Conservation (phyloP, 2,329 filamentous ascomycete genomes). For the Cryphonectria nitschkei region DNA sequence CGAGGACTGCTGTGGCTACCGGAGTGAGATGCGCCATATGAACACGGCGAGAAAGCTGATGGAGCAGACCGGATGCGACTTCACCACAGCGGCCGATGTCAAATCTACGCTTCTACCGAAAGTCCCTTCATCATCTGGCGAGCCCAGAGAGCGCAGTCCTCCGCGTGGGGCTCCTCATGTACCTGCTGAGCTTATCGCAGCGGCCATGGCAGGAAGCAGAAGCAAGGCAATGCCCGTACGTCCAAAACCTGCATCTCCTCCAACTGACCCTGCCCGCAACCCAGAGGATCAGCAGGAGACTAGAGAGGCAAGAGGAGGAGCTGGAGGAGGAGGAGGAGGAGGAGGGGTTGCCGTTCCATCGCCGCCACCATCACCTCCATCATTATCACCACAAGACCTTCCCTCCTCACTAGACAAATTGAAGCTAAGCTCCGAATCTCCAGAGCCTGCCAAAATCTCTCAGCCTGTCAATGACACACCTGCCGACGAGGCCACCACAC, state of each 20-base stretch:
- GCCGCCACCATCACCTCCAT: conserved; percentile 1
- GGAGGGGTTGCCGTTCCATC: conserved; percentile 16
- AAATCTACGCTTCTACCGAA: conserved; percentile 37
- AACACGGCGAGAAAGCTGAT: conserved; percentile 72
- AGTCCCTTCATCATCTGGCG: conserved; percentile 26
- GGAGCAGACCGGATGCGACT: conserved; percentile 73
- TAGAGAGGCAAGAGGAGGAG: neutral
- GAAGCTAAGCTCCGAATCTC: conserved; percentile 27
- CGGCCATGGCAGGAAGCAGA: conserved; percentile 24
- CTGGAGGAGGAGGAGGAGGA: too few species aligned
- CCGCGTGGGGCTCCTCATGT: conserved; percentile 28
- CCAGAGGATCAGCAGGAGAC: conserved; percentile 14
- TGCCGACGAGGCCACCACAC: neutral
- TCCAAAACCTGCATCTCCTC: conserved; percentile 25
- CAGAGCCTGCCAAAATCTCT: conserved; percentile 23
- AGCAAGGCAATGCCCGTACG: conserved; percentile 29
- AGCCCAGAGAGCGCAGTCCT: conserved; percentile 28
- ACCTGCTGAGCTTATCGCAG: conserved; percentile 26
- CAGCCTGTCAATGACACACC: conserved; percentile 18
- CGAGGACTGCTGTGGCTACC: conserved; percentile 86
- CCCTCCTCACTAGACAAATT: conserved; percentile 25
- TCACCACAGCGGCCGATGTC: conserved; percentile 64
- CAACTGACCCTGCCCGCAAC: conserved; percentile 19
- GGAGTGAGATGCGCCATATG: conserved; percentile 69
- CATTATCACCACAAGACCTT: conserved; percentile 13